Evolutionary conservation across 225 moss, liverwort and hornwort species (phyloP), one percentile per base, ranked within the genome.

Genomic region (Antitrichia curtipendula): DNA sequence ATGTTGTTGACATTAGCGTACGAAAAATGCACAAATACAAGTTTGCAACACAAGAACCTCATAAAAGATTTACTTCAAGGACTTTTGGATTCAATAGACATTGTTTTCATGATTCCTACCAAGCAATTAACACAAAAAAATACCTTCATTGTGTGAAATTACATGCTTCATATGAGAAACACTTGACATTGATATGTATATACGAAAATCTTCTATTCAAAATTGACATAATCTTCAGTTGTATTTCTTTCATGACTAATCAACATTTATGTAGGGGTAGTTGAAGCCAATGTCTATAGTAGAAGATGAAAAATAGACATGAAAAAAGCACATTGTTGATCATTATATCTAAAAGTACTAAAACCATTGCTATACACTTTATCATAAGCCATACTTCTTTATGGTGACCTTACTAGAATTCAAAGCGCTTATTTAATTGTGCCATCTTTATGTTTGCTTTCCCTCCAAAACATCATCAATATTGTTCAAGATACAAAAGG

Each of bases 1-100:
- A 36, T 0, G 0, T 34, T 64, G 3, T 65, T 65, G 36, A 65
- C 19, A 34, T 36, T 0, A 0, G 34, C 3, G 0, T 34, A 32
- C 10, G 17, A 18, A 64, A 64, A 64, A 19, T 64, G 64, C 6
- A 0, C 64, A 36, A 64, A 64, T 36, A 9, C 5, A 32, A 3
- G 18, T 19, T 10, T 64, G 6, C 10, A 64, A 10, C 7, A 27
- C 13, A 12, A 14, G 7, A 61, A 29, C 21, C 21, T 66, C 10
- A 36, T n/a, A 66, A 21, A 66, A 20, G 12, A 66, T 66, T 66
- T 4, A 66, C 3, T 66, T 66, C 36, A 20, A n/a, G 5, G 11
- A 66, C n/a, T n/a, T 1, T n/a, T 11, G 12, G n/a, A 66, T n/a
- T 66, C 2, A 6, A 0, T n/a, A n/a, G 6, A n/a, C 21, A 66